Base-by-base conservation (phyloP, 2,329 filamentous ascomycete species). In the Metarhizium anisopliae region DNA sequence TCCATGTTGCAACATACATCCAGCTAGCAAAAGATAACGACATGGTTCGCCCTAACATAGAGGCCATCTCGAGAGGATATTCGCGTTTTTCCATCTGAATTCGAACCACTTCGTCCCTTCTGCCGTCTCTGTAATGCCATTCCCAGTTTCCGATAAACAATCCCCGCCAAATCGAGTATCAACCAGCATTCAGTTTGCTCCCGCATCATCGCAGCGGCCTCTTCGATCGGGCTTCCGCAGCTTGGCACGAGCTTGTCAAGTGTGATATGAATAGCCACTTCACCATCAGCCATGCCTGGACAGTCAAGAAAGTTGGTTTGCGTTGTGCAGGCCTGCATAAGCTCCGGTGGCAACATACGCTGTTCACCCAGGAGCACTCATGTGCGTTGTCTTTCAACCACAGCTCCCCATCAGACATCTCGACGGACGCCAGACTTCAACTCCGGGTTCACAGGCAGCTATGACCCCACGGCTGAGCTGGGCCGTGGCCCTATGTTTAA, bases 401-500 rank as follows among this genome's bases (percentile, higher is more conserved):
- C 49, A 40, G 29, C 30, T 43, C 30, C 36, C 18, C 40, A 45
- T 38, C 18, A 30, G 13, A 61, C 67, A 30, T 66, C 71, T 8
- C 71, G 75, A 56, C 74, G 78, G 47, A 74, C 71, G 18, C 66
- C 72, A 14, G 76, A 80, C 65, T 77, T 83, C 64, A 79, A 77
- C 63, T 79, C 80, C 1, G 80, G 81, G 53, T 84, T 80, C 63
- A 80, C 76, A n/a, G 77, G 76, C 56, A 81, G 68, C 65, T 84
- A 84, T 71, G 81, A 84, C 58, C 81, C 81, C 10, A 69, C 69
- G 36, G 67, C 74, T 54, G 79, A 83, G 20, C 60, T 66, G n/a
- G 77, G 77, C 36, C 76, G 80, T 8, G 81, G 81, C 2, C 81
- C 81, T 43, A 84, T 84, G 76, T 84, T 83, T 66, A 76, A 70